Conservation (phyloP, 495 filamentous ascomycete species). For the Margaritispora aquatica region DNA sequence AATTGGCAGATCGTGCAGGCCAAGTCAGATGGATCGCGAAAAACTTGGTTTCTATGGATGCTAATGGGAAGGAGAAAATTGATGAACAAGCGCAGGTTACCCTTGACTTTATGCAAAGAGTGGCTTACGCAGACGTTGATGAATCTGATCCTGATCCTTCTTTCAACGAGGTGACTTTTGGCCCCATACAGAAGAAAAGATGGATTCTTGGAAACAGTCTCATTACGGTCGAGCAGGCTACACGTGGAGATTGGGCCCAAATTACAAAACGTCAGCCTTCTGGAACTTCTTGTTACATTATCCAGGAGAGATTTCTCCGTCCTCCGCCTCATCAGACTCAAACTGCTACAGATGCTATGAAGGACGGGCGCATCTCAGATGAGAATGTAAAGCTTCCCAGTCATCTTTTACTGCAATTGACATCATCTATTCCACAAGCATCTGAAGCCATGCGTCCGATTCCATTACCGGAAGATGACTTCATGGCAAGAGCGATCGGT, state of each 20-base stretch:
- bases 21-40: conserved; percentile 91
- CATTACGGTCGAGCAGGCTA: conserved; percentile 76
- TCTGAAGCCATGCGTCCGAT: conserved; percentile 60
- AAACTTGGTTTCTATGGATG: conserved; percentile 68
- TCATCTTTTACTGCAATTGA: conserved; percentile 76
- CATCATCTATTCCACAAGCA: conserved; percentile 61
- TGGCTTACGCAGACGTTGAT: conserved; percentile 78
- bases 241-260: conserved; percentile 65
- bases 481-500: conserved; percentile 66
- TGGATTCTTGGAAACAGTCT: conserved; percentile 89
- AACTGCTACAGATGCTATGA: conserved; percentile 39
- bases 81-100: conserved; percentile 93
- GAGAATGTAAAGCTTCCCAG: conserved; percentile 62
- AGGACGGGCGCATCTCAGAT: conserved; percentile 35
- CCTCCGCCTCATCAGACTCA: conserved; percentile 61
- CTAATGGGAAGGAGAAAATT: conserved; percentile 62
- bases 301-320: conserved; percentile 64
- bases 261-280: conserved; percentile 81
- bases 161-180: conserved; percentile 55
- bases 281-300: conserved; percentile 70
- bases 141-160: conserved; percentile 61
- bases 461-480: conserved; percentile 75
- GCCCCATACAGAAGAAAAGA: conserved; percentile 62
- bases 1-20: conserved; percentile 71
- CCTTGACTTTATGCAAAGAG: conserved; percentile 92